Evolutionary conservation across 108 stramenopile genomes (phyloP).

Genomic region (Nitzschia sp.): DNA sequence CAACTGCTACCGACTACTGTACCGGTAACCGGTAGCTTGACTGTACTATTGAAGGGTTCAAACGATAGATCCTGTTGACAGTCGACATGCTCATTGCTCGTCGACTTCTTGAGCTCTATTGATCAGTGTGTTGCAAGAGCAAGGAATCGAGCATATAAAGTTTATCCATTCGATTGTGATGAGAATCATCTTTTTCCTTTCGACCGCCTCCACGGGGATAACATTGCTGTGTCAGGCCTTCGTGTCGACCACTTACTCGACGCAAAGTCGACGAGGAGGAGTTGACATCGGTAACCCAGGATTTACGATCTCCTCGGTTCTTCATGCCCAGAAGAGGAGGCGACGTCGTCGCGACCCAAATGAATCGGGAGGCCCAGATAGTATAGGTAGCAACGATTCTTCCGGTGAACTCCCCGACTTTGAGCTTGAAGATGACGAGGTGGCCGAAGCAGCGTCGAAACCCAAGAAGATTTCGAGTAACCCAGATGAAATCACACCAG

Average conservation of each 20-base stretch:
- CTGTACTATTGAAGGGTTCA: no score
- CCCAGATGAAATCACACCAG: conserved; percentile 26
- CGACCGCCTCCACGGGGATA: neutral
- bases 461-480: conserved; percentile 2
- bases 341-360: conserved; percentile 29
- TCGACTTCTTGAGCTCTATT: no score
- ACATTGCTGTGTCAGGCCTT: neutral
- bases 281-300: no score
- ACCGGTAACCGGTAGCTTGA: no score
- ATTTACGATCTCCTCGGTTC: neutral
- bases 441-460: no score
- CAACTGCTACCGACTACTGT: no score
- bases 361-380: neutral
- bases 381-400: neutral
- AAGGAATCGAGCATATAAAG: no score
- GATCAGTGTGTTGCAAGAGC: no score
- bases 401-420: conserved; percentile 63
- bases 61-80: no score
- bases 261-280: no score
- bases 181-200: neutral
- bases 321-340: conserved; percentile 29
- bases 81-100: no score
- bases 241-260: neutral
- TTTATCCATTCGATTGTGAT: neutral
- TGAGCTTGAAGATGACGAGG: conserved; percentile 54